phyloP scores from a whole-genome alignment of 129 eudicot species.

The Daucus carota region DH1_v3.0 NC_030388.2:31993001-31993500 shows the following conservation, averaged over 20 bases:
- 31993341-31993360: conserved; percentile 77
- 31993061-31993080: conserved; percentile 67
- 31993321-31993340: conserved; percentile 58
- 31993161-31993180: conserved; percentile 57
- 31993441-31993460: conserved; percentile 45
- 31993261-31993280: conserved; percentile 48
- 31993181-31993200: conserved; percentile 49
- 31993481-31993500: conserved; percentile 33
- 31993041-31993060: conserved; percentile 53
- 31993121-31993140: conserved; percentile 38
- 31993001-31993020: conserved; percentile 34
- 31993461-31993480: conserved; percentile 51
- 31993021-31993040: conserved; percentile 55
- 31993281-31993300: conserved; percentile 62
- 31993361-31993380: conserved; percentile 53
- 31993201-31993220: conserved; percentile 48
- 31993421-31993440: conserved; percentile 53
- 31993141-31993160: conserved; percentile 41
- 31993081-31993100: conserved; percentile 55
- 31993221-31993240: conserved; percentile 44
- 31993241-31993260: conserved; percentile 52
- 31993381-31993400: conserved; percentile 48
- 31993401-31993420: conserved; percentile 54
- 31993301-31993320: conserved; percentile 59
- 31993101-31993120: conserved; percentile 49